These are phyloP conservation scores for Aquilaria malaccensis DNA, from an alignment of 345 rosid genomes.

Conservation along the genomic window DNA sequence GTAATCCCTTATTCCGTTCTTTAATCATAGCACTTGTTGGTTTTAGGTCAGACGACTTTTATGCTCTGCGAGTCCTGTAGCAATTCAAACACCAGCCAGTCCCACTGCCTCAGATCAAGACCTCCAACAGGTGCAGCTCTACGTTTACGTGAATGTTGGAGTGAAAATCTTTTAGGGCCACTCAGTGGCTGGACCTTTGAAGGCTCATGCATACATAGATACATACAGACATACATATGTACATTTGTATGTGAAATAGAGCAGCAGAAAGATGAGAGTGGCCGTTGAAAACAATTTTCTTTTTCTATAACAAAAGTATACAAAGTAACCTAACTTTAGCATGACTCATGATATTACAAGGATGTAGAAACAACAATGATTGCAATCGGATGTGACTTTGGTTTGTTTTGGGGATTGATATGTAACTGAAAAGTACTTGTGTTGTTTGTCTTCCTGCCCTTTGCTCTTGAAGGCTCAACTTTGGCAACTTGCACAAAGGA, in stretches of 20 bases:
- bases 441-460: slow-evolving; percentile 12
- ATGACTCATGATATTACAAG: no score
- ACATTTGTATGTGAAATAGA: no score
- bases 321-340: no score
- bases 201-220: no score
- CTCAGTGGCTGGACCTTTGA: no score
- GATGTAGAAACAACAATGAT: no score
- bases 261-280: no score
- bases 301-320: no score
- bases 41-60: slow-evolving; percentile 82
- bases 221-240: no score
- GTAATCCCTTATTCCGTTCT: slow-evolving; percentile 8
- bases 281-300: no score
- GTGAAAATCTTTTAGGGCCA: no score
- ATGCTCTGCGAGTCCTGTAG: slow-evolving; percentile 85
- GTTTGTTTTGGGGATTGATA: not conserved
- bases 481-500: slow-evolving; percentile 95
- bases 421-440: slow-evolving; percentile 1
- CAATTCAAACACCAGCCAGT: slow-evolving; percentile 68
- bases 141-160: not conserved
- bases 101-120: slow-evolving; percentile 89
- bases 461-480: slow-evolving; percentile 64
- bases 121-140: slow-evolving; percentile 71
- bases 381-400: not conserved
- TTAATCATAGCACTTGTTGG: slow-evolving; percentile 8